phyloP scores from a whole-genome alignment of 805 yeast genomes.

The Nematodospora valgi region DNA sequence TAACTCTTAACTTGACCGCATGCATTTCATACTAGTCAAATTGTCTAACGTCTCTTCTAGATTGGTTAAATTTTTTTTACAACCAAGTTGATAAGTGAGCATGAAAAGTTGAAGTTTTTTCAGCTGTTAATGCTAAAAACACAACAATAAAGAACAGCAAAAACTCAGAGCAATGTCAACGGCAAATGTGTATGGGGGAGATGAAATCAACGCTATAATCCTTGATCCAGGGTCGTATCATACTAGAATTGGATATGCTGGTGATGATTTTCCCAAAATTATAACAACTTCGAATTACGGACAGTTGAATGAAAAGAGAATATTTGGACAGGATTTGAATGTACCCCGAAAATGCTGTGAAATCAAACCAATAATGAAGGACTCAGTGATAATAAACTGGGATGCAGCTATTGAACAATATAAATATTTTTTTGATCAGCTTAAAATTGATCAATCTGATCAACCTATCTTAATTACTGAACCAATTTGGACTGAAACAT shows the following conservation, averaged over 20 bases:
- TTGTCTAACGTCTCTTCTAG: no score
- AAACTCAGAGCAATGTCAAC: not conserved
- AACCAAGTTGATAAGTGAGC: no score
- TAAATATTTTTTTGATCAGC: slow-evolving; percentile 48
- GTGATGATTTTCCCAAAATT: slow-evolving; percentile 81
- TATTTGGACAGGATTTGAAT: slow-evolving; percentile 42
- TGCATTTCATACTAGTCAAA: no score
- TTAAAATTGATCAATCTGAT: slow-evolving; percentile 54
- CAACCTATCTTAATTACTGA: slow-evolving; percentile 83
- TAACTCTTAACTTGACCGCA: no score
- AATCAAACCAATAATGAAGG: slow-evolving; percentile 55
- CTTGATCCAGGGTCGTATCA: slow-evolving; percentile 85
- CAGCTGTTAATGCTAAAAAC: no score
- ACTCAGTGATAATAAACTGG: slow-evolving; percentile 76
- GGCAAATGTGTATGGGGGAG: slow-evolving; percentile 38
- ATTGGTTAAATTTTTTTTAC: no score
- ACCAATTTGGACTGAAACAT: slow-evolving; percentile 76
- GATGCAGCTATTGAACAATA: slow-evolving; percentile 79
- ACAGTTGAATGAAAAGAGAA: slow-evolving; percentile 12
- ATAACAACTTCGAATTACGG: slow-evolving; percentile 68
- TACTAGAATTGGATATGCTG: slow-evolving; percentile 88
- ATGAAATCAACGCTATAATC: slow-evolving; percentile 88
- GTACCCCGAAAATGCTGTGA: slow-evolving; percentile 51
- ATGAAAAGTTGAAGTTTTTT: no score
- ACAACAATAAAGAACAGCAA: not conserved